Evolutionary conservation across 257 asterid species (phyloP), one percentile per base, ranked within the genome.

Genomic region (Fraxinus pennsylvanica): DNA sequence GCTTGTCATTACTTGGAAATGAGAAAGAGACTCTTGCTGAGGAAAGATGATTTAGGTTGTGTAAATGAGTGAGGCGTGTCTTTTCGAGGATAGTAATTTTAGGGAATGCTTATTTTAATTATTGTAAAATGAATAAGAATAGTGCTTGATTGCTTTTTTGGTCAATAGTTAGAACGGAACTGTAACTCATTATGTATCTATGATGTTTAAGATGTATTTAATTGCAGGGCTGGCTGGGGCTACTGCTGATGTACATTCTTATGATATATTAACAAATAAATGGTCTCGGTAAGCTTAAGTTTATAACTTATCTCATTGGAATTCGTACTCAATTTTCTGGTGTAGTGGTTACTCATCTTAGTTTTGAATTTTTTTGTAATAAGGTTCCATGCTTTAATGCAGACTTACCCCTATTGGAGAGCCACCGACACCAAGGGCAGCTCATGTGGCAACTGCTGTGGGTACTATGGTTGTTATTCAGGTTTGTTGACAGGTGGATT

Each of bases 391-490:
- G 66, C 17, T 72, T 35, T 73, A 35, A 68, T 87, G 83, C 89
- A 95, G 99, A 85, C 84, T 95, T 78, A 88, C 92, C 81, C 98
- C 99, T 36, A 90, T 92, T 86, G 99, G 99, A 81, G 99, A 95
- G 83, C 99, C 99, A 84, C 99, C 99, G 70, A 91, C 99, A 39
- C 98, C 99, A 72, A 88, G 99, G 82, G 99, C 99, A 71, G 99
- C 99, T 84, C 99, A 95, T 65, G 98, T 95, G 81, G 99, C 98
- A 39, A 90, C 99, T 33, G 98, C 98, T 32, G 99, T 95, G 61
- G 99, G 99, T 78, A 95, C 99, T 52, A 95, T 95, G 99, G 98
- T 95, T 33, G 99, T 95, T 86, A 91, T 95, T 83, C 99, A 95
- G 99, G 99, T 95, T 71, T 80, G 86, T 84, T 80, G 74, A 77